These are phyloP conservation scores for Melanomma pulvis-pyrius DNA, from an alignment of 495 filamentous ascomycete species.

Conservation along the genomic window DNA sequence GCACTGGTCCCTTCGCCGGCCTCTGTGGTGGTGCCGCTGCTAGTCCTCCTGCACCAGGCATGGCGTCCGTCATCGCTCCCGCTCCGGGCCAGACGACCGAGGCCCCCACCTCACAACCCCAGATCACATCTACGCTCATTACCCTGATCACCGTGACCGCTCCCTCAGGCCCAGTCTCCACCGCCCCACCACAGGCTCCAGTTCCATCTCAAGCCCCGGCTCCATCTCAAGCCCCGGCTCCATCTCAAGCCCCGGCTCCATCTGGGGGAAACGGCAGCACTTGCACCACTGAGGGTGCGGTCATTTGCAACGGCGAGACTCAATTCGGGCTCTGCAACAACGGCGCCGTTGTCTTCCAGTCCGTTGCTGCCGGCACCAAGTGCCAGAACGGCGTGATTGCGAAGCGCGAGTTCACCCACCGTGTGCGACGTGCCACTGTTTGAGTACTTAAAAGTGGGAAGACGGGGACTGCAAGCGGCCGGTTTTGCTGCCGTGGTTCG, in stretches of 20 bases:
- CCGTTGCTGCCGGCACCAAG: constrained; percentile 44
- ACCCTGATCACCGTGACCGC: constrained; percentile 25
- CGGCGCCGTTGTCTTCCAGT: constrained; percentile 39
- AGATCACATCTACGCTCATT: constrained; percentile 16
- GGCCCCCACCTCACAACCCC: constrained; percentile 7
- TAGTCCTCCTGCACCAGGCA: not conserved
- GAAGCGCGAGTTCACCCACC: constrained; percentile 32
- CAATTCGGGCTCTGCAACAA: constrained; percentile 45
- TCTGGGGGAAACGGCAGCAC: constrained; percentile 7
- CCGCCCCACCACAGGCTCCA: not conserved
- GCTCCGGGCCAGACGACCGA: constrained; percentile 18
- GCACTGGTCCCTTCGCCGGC: constrained; percentile 20
- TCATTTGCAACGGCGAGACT: constrained; percentile 40
- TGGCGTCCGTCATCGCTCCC: constrained; percentile 10
- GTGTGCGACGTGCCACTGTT: constrained; percentile 13
- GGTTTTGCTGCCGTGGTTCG: no score
- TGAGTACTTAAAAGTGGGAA: no score
- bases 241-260: constrained; percentile 15
- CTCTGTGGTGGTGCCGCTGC: constrained; percentile 20
- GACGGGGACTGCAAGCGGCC: no score
- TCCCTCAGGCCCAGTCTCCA: not conserved
- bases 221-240: constrained; percentile 12
- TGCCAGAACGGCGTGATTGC: constrained; percentile 41
- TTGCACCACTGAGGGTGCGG: constrained; percentile 35
- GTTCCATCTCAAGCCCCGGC: not conserved